These are phyloP conservation scores for Noccaea caerulescens DNA, from an alignment of 345 rosid genomes.

Conservation along the genomic window DNA sequence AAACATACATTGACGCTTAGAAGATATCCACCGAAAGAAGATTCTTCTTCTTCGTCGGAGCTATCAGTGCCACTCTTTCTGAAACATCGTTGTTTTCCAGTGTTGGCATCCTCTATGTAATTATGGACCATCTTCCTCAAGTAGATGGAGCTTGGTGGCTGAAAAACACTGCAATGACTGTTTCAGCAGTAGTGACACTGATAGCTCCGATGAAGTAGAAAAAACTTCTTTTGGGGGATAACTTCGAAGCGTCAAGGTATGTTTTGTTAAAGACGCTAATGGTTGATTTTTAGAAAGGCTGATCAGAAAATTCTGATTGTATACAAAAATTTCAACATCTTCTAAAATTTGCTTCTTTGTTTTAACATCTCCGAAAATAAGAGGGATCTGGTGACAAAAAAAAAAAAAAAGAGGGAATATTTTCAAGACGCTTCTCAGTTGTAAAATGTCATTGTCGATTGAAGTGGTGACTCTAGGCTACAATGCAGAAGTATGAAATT, in stretches of 20 bases:
- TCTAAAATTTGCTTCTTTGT: conserved; percentile 58
- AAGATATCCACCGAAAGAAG: not conserved
- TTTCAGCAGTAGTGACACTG: not conserved
- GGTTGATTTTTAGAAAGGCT: not conserved
- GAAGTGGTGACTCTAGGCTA: conserved; percentile 63
- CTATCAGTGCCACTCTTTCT: conserved; percentile 6
- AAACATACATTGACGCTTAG: conserved; percentile 4
- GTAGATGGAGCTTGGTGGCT: not conserved
- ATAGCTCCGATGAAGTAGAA: conserved; percentile 22
- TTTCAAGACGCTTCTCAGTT: conserved; percentile 52
- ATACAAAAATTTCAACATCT: not conserved
- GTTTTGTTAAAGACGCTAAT: not conserved
- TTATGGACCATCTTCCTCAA: conserved; percentile 1
- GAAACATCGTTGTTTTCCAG: not conserved
- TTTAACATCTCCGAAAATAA: conserved; percentile 41
- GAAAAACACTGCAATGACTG: not conserved
- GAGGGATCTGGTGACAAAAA: conserved; percentile 60
- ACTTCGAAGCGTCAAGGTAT: conserved; percentile 16
- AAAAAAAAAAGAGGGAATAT: conserved; percentile 38
- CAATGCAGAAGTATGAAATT: conserved; percentile 71
- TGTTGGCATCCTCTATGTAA: conserved; percentile 19
- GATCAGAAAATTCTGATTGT: not conserved
- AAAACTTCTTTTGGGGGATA: not conserved
- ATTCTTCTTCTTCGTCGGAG: conserved; percentile 23
- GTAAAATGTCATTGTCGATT: conserved; percentile 45